These are phyloP conservation scores for Bassia scoparia DNA, from an alignment of 148 eudicot species.

Conservation along the genomic window DNA sequence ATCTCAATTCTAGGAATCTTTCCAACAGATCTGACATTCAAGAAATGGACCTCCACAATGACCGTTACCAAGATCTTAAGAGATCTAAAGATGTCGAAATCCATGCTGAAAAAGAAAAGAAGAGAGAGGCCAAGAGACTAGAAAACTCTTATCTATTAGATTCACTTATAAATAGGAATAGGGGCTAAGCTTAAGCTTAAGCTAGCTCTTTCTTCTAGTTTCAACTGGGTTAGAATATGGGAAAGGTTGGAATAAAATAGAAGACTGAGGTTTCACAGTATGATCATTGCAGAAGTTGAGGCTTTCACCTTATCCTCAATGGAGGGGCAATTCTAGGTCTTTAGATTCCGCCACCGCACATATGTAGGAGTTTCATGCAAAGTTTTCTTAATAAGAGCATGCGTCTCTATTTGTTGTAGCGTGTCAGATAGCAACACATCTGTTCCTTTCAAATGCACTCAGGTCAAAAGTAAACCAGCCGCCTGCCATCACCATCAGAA, in stretches of 20 bases:
- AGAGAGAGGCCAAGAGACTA: not conserved
- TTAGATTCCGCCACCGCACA: slow-evolving; percentile 99
- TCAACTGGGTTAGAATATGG: not conserved
- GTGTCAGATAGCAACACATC: slow-evolving; percentile 98
- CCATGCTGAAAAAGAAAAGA: not conserved
- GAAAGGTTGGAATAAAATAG: not conserved
- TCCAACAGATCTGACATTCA: not conserved
- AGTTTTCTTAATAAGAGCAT: slow-evolving; percentile 74
- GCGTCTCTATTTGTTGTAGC: slow-evolving; percentile 89
- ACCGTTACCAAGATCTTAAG: too few species aligned
- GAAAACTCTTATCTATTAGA: not conserved
- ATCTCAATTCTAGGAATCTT: not conserved
- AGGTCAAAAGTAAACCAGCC: slow-evolving; percentile 96
- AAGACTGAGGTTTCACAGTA: not conserved
- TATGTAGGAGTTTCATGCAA: slow-evolving; percentile 98
- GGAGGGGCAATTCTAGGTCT: slow-evolving; percentile 96
- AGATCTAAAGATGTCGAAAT: not conserved
- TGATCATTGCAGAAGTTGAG: not conserved
- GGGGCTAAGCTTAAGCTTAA: too few species aligned
- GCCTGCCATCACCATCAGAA: slow-evolving; percentile 58
- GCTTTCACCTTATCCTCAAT: slow-evolving; percentile 91
- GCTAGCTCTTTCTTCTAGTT: not conserved
- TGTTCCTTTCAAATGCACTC: slow-evolving; percentile 79
- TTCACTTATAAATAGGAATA: not conserved
- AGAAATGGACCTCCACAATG: not conserved